Conservation (phyloP, 768 basidiomycete species). For the Mrakia frigida region DNA sequence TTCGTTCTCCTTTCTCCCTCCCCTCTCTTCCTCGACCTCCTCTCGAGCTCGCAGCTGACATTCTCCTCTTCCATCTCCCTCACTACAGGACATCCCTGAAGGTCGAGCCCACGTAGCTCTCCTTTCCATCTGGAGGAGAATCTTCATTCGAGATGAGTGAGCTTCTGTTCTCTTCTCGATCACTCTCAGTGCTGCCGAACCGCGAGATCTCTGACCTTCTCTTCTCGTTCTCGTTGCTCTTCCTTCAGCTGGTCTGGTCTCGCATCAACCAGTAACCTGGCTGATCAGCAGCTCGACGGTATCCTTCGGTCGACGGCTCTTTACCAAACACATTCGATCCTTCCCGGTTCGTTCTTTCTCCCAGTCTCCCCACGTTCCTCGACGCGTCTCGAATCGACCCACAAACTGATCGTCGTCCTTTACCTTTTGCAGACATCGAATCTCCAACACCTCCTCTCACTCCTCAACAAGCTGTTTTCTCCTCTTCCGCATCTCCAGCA, state of each 20-base stretch:
- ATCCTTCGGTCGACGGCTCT: conserved; percentile 70
- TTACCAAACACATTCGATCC: conserved; percentile 56
- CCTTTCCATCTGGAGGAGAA: conserved; percentile 74
- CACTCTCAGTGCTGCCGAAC: conserved; percentile 11
- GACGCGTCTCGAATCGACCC: neutral
- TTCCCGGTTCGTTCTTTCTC: conserved; percentile 32
- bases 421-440: conserved; percentile 10
- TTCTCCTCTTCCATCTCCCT: neutral
- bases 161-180: conserved; percentile 40
- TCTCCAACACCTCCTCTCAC: conserved; percentile 5
- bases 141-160: conserved; percentile 85
- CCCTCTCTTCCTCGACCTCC: conserved; percentile 46
- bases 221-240: neutral
- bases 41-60: no score
- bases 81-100: conserved; percentile 60
- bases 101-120: conserved; percentile 64
- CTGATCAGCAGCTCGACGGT: conserved; percentile 67
- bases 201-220: neutral
- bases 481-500: conserved; percentile 36
- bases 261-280: conserved; percentile 64
- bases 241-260: conserved; percentile 67
- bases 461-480: conserved; percentile 34
- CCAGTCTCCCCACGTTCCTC: no score
- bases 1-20: conserved; percentile 55
- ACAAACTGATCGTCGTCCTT: neutral